These are phyloP conservation scores for Diaporthe caulivora DNA, from an alignment of 2,329 filamentous ascomycete species.

Conservation along the genomic window DNA sequence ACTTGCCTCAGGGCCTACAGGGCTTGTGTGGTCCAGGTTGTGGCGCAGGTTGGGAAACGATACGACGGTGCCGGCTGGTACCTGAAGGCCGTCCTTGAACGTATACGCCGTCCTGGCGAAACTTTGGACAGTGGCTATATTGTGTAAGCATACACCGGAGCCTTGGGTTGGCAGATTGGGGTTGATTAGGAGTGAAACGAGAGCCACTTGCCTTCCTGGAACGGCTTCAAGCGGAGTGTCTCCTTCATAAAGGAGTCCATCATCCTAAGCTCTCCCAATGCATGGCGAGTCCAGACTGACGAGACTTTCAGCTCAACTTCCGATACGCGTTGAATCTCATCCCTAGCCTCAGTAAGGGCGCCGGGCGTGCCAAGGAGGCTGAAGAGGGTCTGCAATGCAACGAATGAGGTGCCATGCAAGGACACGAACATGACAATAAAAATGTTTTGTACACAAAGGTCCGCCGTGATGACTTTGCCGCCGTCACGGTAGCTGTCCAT, in stretches of 20 bases:
- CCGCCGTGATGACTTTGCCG: conserved; percentile 39
- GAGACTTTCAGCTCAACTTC: conserved; percentile 35
- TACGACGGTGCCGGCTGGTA: conserved; percentile 40
- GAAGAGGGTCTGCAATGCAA: conserved; percentile 6
- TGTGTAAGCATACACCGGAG: neutral
- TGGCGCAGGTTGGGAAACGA: conserved; percentile 41
- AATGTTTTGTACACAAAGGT: conserved; percentile 40
- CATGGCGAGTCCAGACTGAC: conserved; percentile 41
- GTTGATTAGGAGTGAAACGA: neutral
- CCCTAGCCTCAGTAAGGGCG: conserved; percentile 39
- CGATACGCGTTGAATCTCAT: conserved; percentile 38
- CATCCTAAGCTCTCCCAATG: conserved; percentile 39
- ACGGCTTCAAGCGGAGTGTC: conserved; percentile 40
- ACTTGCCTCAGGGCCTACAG: conserved; percentile 31
- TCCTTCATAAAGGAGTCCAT: conserved; percentile 43
- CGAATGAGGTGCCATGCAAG: conserved; percentile 36
- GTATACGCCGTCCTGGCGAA: conserved; percentile 8
- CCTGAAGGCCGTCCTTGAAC: conserved; percentile 39
- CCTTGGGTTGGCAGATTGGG: neutral
- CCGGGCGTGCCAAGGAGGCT: conserved; percentile 38
- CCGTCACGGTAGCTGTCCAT: conserved; percentile 41
- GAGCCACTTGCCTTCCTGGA: conserved; percentile 34
- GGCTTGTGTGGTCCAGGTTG: conserved; percentile 31
- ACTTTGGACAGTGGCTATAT: conserved; percentile 27
- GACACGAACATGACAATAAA: conserved; percentile 44